These are phyloP conservation scores for Tuber calosporum DNA, from an alignment of 495 filamentous ascomycete species.

Conservation along the genomic window DNA sequence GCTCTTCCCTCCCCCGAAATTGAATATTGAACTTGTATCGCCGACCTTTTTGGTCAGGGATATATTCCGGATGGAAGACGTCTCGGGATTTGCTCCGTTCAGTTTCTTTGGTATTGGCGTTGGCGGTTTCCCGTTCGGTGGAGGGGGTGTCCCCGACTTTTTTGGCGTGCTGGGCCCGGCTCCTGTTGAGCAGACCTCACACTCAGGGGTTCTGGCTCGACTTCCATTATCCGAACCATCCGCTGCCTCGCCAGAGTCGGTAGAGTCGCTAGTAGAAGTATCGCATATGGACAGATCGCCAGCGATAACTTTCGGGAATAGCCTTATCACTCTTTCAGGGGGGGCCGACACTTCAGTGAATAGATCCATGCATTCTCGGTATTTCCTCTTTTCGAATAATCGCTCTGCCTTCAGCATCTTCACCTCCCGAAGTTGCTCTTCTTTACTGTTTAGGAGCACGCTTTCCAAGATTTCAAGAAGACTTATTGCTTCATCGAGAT, in stretches of 20 bases:
- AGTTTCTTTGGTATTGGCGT: constrained; percentile 23
- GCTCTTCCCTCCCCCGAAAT: constrained; percentile 31
- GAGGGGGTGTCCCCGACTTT: neutral
- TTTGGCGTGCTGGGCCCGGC: neutral
- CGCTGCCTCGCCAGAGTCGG: constrained; percentile 44
- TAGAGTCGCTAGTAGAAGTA: constrained; percentile 45
- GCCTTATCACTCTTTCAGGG: constrained; percentile 74
- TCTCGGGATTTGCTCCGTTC: constrained; percentile 26
- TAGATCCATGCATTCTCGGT: constrained; percentile 78
- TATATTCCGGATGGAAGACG: constrained; percentile 23
- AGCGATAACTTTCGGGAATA: constrained; percentile 78
- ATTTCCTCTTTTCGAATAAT: constrained; percentile 74
- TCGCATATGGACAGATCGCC: constrained; percentile 62
- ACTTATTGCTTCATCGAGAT: constrained; percentile 88
- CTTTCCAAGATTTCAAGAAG: constrained; percentile 83
- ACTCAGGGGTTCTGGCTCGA: constrained; percentile 22
- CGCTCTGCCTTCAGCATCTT: constrained; percentile 84
- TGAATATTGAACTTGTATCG: constrained; percentile 40
- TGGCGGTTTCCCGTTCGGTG: neutral
- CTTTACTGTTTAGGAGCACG: constrained; percentile 73
- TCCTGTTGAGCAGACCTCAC: neutral
- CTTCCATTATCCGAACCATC: constrained; percentile 37
- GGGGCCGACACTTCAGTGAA: constrained; percentile 81
- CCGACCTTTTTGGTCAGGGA: constrained; percentile 32
- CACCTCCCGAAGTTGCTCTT: constrained; percentile 66